Evolutionary conservation across 208 protist genomes (phyloP).

Genomic region (Strigomonas culicis): DNA sequence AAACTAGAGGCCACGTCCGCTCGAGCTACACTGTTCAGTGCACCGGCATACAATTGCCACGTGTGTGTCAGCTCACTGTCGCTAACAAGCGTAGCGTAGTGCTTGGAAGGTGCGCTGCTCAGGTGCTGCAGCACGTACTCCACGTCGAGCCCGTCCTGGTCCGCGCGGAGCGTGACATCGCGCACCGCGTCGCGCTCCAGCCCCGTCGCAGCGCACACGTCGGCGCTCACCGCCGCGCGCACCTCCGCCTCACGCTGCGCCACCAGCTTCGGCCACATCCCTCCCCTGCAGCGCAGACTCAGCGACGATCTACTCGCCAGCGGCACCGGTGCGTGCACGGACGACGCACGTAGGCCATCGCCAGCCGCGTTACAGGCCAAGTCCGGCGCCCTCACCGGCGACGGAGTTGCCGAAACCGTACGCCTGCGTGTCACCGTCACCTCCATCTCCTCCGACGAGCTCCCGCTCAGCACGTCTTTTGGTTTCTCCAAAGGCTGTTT

Average conservation of each 20-base stretch:
- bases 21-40: too few species aligned
- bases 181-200: background rate
- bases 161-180: background rate
- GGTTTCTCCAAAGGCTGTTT: too few species aligned
- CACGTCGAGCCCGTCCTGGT: background rate
- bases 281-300: background rate
- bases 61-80: background rate
- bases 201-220: background rate
- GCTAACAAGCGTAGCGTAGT: background rate
- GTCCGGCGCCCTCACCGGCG: too few species aligned
- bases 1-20: too few species aligned
- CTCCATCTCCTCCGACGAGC: too few species aligned
- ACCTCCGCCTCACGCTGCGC: constrained; percentile 6
- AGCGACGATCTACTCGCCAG: constrained; percentile 10
- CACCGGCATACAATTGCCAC: constrained; percentile 11
- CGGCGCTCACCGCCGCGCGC: constrained; percentile 5
- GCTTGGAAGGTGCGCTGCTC: background rate
- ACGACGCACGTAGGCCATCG: too few species aligned
- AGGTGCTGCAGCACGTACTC: constrained; percentile 11
- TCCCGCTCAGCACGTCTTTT: too few species aligned
- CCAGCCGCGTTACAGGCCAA: too few species aligned
- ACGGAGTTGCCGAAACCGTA: too few species aligned
- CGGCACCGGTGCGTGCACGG: too few species aligned
- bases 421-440: too few species aligned
- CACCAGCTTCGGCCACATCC: constrained; percentile 9